Evolutionary conservation across 495 filamentous ascomycete species (phyloP).

Genomic region (Aspergillus egyptiacus): DNA sequence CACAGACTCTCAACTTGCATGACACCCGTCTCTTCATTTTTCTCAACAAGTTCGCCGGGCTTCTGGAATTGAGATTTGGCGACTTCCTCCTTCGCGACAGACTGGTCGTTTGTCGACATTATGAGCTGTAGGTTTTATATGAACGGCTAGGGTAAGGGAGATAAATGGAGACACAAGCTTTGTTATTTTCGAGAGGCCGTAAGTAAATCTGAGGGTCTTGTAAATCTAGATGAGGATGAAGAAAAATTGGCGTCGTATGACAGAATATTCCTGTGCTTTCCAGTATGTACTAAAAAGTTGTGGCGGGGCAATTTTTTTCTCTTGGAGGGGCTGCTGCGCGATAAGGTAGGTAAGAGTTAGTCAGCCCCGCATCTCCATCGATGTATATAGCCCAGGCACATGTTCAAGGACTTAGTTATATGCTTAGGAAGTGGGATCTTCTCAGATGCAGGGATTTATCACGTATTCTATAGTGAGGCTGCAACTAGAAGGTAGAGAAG

Average conservation of each 20-base stretch:
- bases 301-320: conserved; percentile 30
- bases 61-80: conserved; percentile 39
- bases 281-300: conserved; percentile 8
- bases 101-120: conserved; percentile 32
- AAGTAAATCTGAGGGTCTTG: too few species aligned
- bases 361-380: conserved; percentile 10
- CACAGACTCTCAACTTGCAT: conserved; percentile 60
- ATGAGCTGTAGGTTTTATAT: conserved; percentile 5
- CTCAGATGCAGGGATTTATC: too few species aligned
- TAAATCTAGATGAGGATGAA: conserved; percentile 18
- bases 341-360: conserved; percentile 17
- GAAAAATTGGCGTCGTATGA: conserved; percentile 16
- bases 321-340: conserved; percentile 20
- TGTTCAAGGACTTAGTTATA: background rate
- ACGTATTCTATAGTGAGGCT: too few species aligned
- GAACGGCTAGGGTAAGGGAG: background rate
- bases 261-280: conserved; percentile 40
- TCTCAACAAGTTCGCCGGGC: conserved; percentile 39
- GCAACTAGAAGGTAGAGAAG: too few species aligned
- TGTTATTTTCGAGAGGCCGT: too few species aligned
- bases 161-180: background rate
- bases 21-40: conserved; percentile 40
- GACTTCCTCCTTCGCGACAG: conserved; percentile 14
- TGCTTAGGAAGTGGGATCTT: too few species aligned
- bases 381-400: background rate